Base-by-base conservation (phyloP, 2,329 filamentous ascomycete genomes). In the Exophiala oligosperma region DNA sequence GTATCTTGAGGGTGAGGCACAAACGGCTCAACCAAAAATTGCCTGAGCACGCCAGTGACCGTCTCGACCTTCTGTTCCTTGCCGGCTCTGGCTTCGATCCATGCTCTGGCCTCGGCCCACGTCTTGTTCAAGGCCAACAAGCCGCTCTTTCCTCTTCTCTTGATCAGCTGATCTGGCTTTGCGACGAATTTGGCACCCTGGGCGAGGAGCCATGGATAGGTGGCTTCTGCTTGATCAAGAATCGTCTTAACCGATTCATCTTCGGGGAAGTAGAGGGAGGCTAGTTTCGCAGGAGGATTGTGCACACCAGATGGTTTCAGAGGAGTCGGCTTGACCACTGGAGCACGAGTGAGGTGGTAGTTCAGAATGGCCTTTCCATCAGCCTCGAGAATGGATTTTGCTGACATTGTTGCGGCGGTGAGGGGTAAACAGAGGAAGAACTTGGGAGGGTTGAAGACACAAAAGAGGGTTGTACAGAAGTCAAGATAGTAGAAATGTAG, bases 291-390 rank as follows among this genome's bases (percentile, higher is more conserved):
- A 63, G 94, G 88, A 69, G 94, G 81, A 82, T 97, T 97, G 87
- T 99, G 94, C 77, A 86, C 94, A 66, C 89, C 78, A 65, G 90
- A 83, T 67, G 84, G 76, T 69, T 92, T 91, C 57, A 97, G 91
- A 79, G 94, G 92, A 73, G 92, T 93, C 68, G 93, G 90, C 89
- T 97, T 97, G 86, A 99, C 96, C 77, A 96, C 89, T 67, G 92
- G 88, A 69, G 94, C 91, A 76, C 94, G 90, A 71, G 94, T 97
- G 80, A 99, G 92, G 84, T 97, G 94, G 86, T 97, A 99, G 90
- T 97, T 97, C 86, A 99, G 86, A 83, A 99, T 97, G 85, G 94
- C 94, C 90, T 99, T 99, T 86, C 94, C 94, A 83, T 99, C 94
- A 84, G 93, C 93, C 85, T 99, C 94, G 84, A 90, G 81, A 76